These are phyloP conservation scores for Globisporangium acanthophoron DNA, from an alignment of 352 stramenopile genomes.

Conservation along the genomic window DNA sequence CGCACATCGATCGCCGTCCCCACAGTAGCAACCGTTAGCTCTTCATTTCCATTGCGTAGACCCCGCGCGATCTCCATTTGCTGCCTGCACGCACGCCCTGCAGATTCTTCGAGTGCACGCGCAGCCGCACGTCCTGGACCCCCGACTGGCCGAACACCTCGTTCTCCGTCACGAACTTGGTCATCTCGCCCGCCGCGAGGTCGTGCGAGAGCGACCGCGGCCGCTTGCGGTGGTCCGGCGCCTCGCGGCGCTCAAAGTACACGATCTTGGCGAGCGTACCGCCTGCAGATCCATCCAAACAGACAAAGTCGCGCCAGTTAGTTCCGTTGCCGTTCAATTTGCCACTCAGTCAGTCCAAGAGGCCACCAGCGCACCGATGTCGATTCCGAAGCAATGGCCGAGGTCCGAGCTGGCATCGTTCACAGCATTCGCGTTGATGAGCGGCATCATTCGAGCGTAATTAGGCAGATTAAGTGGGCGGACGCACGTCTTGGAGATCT, in stretches of 20 bases:
- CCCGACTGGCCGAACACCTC: conserved; percentile 75
- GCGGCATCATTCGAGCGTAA: not conserved
- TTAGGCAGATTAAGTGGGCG: not conserved
- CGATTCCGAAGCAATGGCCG: conserved; percentile 77
- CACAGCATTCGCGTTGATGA: not conserved
- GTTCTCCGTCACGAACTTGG: conserved; percentile 77
- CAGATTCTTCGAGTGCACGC: conserved; percentile 82
- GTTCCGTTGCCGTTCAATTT: not conserved
- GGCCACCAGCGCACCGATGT: conserved; percentile 47
- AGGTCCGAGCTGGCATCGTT: conserved; percentile 59
- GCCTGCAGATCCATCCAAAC: conserved; percentile 26
- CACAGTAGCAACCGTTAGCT: too few relatives aligned
- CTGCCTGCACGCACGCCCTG: conserved; percentile 56
- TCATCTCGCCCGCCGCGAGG: conserved; percentile 79
- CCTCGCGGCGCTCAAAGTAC: conserved; percentile 88
- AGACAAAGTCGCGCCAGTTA: conserved; percentile 17
- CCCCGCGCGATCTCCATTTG: too few relatives aligned
- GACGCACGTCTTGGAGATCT: conserved; percentile 76
- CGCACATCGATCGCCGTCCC: not conserved
- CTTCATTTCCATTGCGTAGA: too few relatives aligned
- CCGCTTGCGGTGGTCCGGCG: conserved; percentile 40
- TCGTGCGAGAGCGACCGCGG: conserved; percentile 71
- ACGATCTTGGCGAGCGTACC: conserved; percentile 94
- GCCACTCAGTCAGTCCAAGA: not conserved
- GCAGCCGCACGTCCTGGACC: conserved; percentile 87